phyloP scores from a whole-genome alignment of 1,284 basidiomycete species.

The Erythrobasidium hasegawianum region DNA sequence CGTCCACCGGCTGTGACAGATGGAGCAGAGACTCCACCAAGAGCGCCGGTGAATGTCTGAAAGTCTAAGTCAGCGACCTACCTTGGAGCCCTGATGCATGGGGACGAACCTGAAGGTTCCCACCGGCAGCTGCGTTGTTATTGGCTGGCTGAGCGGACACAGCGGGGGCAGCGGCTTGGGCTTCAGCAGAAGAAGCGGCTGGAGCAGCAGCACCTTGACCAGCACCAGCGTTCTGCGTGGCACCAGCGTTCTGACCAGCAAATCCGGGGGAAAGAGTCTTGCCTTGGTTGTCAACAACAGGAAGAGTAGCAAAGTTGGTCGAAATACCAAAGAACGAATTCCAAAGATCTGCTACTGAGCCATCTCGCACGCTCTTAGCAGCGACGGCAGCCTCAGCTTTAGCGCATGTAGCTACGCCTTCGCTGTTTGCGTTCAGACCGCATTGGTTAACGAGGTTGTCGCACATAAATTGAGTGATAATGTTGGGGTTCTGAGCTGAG shows the following conservation, averaged over 20 bases:
- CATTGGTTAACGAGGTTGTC: conserved; percentile 49
- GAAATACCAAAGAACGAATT: conserved; percentile 4
- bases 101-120: not conserved
- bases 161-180: too few relatives aligned
- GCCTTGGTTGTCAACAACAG: conserved; percentile 12
- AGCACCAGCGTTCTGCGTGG: too few relatives aligned
- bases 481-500: conserved; percentile 11
- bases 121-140: too few relatives aligned
- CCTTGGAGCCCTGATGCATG: not conserved
- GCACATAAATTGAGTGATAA: conserved; percentile 42
- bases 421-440: conserved; percentile 37
- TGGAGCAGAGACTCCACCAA: conserved; percentile 50
- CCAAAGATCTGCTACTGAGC: not conserved
- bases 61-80: conserved; percentile 50
- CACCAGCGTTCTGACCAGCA: too few relatives aligned
- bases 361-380: not conserved
- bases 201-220: conserved; percentile 30
- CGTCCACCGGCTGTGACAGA: conserved; percentile 54
- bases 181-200: too few relatives aligned
- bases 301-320: conserved; percentile 13
- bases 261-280: not conserved
- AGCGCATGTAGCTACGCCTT: conserved; percentile 37
- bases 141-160: too few relatives aligned
- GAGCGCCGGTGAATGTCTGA: conserved; percentile 59
- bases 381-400: conserved; percentile 35